These are phyloP conservation scores for Hygrophoropsis aurantiaca DNA, from an alignment of 768 basidiomycete species.

Conservation along the genomic window DNA sequence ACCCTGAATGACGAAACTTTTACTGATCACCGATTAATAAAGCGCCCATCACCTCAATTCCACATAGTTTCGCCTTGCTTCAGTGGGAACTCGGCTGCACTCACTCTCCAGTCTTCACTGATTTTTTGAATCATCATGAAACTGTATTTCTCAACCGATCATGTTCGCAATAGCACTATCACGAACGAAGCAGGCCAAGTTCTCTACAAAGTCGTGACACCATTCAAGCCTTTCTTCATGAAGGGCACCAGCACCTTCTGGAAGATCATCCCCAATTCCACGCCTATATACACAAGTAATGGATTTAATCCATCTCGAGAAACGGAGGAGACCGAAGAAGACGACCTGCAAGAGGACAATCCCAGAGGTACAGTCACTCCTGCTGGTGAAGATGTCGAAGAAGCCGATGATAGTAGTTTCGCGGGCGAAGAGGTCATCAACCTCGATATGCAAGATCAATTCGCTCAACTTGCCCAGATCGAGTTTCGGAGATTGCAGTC, in stretches of 20 bases:
- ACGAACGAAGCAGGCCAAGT: not conserved
- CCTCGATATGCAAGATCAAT: constrained; percentile 7
- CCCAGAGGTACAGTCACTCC: not conserved
- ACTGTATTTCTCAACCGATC: constrained; percentile 3
- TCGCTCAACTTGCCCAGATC: constrained; percentile 6
- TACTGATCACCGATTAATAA: not conserved
- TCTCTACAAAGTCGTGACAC: constrained; percentile 1
- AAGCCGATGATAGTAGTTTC: not conserved
- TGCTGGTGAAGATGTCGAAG: constrained; percentile 1
- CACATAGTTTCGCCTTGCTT: not conserved
- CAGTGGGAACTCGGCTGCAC: too few relatives aligned
- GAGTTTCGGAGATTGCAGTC: constrained; percentile 3
- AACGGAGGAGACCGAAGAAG: not conserved
- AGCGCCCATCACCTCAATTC: not conserved
- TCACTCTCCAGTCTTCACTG: too few relatives aligned
- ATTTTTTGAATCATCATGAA: not conserved
- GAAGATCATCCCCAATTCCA: constrained; percentile 3
- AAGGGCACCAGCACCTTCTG: constrained; percentile 2
- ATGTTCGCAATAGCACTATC: constrained; percentile 3
- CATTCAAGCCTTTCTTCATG: constrained; percentile 6
- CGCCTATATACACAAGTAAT: not conserved
- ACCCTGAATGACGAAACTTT: not conserved
- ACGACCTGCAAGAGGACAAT: not conserved
- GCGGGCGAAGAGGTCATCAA: constrained; percentile 4
- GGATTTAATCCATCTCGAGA: not conserved